phyloP scores from a whole-genome alignment of 768 basidiomycete species.

The Termitomyces sp. region DNA sequence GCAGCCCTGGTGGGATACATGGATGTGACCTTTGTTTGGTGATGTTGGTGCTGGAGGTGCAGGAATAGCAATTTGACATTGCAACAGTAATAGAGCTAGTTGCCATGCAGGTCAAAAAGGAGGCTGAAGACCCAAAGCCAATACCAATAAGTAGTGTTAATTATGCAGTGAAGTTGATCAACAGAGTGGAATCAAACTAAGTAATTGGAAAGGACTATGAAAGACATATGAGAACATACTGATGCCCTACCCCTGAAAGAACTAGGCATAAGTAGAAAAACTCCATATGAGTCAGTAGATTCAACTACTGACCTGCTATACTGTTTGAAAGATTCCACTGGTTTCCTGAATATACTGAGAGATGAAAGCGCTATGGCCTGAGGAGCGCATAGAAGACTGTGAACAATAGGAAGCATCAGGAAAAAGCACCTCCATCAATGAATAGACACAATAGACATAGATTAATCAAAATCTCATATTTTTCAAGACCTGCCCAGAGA shows the following conservation, averaged over 20 bases:
- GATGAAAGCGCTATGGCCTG: no score
- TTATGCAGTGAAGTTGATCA: conserved; percentile 78
- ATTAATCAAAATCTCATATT: no score
- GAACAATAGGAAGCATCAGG: no score
- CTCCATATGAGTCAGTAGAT: conserved; percentile 38
- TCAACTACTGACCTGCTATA: no score
- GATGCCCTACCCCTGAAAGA: conserved; percentile 51
- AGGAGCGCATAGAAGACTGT: no score
- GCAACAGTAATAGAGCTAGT: conserved; percentile 76
- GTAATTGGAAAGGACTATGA: conserved; percentile 17
- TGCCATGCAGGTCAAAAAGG: conserved; percentile 87
- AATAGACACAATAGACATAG: no score
- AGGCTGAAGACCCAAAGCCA: conserved; percentile 95
- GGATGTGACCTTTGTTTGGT: conserved; percentile 47
- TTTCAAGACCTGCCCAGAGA: no score
- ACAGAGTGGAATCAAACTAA: conserved; percentile 47
- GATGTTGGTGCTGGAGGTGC: conserved; percentile 49
- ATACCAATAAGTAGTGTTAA: conserved; percentile 92
- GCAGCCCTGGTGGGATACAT: conserved; percentile 64
- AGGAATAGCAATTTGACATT: conserved; percentile 64
- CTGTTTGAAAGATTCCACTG: no score
- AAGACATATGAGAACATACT: conserved; percentile 42
- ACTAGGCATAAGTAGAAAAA: conserved; percentile 95
- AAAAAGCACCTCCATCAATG: no score
- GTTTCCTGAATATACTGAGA: no score